phyloP scores from a whole-genome alignment of 768 basidiomycete genomes.

The Gloeopeniophorella convolvens region DNA sequence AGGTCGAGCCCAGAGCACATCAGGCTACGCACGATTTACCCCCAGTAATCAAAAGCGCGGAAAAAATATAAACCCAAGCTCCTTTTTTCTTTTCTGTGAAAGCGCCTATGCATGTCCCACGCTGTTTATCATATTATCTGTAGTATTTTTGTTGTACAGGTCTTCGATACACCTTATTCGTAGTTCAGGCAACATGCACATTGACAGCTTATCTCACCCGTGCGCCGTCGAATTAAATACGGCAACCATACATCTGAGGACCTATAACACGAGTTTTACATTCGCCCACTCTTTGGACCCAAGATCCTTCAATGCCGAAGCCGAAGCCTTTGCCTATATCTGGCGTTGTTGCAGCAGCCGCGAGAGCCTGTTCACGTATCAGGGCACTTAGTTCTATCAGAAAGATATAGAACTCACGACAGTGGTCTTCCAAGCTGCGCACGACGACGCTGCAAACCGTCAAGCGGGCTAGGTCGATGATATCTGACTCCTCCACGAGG shows the following conservation, averaged over 20 bases:
- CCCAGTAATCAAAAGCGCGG: neutral
- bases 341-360: conserved; percentile 49
- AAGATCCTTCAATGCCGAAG: conserved; percentile 29
- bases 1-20: neutral
- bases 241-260: no score
- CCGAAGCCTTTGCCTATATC: conserved; percentile 47
- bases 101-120: neutral
- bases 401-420: conserved; percentile 38
- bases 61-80: neutral
- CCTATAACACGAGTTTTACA: conserved; percentile 22
- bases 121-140: conserved; percentile 7
- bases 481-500: conserved; percentile 47
- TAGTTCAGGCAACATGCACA: no score
- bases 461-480: conserved; percentile 42
- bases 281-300: conserved; percentile 14
- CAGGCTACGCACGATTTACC: conserved; percentile 17
- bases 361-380: conserved; percentile 31
- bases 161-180: no score
- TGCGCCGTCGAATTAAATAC: no score
- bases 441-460: conserved; percentile 44
- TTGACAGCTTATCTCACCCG: no score
- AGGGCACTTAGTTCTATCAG: neutral
- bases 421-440: conserved; percentile 39
- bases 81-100: neutral
- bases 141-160: neutral